Evolutionary conservation across 441 rosid species (phyloP), one percentile per base, ranked within the genome.

Genomic region (Erodium moschatum): DNA sequence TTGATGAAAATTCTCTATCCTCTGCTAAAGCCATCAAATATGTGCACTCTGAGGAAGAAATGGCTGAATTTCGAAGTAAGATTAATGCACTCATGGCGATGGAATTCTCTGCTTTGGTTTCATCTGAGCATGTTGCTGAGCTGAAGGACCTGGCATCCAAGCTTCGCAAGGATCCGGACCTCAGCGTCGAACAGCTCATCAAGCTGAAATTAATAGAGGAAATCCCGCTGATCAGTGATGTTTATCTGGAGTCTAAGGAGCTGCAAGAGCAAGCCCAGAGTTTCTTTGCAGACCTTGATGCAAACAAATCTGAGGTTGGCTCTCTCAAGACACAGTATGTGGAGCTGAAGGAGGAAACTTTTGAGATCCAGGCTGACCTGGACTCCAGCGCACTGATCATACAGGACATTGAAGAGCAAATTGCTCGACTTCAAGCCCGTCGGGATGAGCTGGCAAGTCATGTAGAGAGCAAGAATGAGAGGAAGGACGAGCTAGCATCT

Each of bases 131-230:
- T 52, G 76, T 84, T 7, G 64, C 74, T 31, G 83, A 86, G 69
- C 83, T 90, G n/a, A 72, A 78, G 21, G 65, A 74, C 50, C 48
- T 85, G 24, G 90, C 89, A 6, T 79, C 86, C 13, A 85, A 82
- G 67, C 80, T 90, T 58, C 75, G 73, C 44, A 84, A 75, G 69
- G 87, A 85, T 78, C 92, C 86, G 61, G 67, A 38, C 69, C 76
- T 85, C 35, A 73, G 74, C 16, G 90, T 86, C 0, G 92, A 88
- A 40, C 90, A 86, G 71, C 83, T 86, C 66, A 87, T 86, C 64
- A 88, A 85, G 80, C 31, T 88, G 75, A 88, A 84, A 68, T 76
- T 86, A 77, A 82, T 88, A 0, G 89, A 86, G 75, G 90, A 87
- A 80, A 83, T 90, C 42, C 85, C 90, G 50, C 71, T 72, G 15